A percentile compares a stretch with the other conserved stretches of the same genome.
Conservation (phyloP, 495 filamentous ascomycete species). For the Tetracladium marchalianum region DNA sequence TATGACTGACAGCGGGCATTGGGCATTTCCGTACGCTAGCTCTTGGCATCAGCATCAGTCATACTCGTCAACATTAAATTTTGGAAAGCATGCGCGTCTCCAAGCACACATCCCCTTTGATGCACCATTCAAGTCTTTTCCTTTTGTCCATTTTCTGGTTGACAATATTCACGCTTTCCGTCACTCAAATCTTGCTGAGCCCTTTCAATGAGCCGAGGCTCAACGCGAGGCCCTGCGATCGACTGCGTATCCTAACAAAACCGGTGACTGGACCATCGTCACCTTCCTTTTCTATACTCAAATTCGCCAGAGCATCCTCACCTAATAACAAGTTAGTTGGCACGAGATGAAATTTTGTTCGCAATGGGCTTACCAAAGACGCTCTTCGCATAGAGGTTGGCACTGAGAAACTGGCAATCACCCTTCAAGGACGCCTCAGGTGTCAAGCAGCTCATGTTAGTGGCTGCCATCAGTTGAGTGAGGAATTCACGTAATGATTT, state of each 20-base stretch:
- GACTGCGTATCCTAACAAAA: conserved; percentile 97
- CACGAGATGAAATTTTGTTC: neutral
- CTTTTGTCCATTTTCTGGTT: too few relatives aligned
- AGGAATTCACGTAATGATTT: conserved; percentile 89
- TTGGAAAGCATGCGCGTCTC: too few relatives aligned
- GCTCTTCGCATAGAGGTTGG: conserved; percentile 93
- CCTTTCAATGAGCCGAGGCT: conserved; percentile 94
- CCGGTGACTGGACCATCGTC: conserved; percentile 93
- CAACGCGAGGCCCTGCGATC: conserved; percentile 89
- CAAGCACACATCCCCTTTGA: too few relatives aligned
- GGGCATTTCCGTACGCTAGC: too few relatives aligned
- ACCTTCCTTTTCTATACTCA: conserved; percentile 96
- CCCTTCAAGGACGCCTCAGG: conserved; percentile 94
- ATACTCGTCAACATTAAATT: too few relatives aligned
- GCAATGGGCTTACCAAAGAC: conserved; percentile 78
- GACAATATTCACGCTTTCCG: neutral
- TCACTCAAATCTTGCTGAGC: conserved; percentile 65
- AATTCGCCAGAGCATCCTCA: conserved; percentile 95
- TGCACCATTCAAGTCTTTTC: too few relatives aligned
- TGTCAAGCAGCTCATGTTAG: conserved; percentile 97
- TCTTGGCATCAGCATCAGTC: too few relatives aligned
- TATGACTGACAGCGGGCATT: too few relatives aligned
- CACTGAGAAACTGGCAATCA: conserved; percentile 95
- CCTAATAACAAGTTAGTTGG: conserved; percentile 43
- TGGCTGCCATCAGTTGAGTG: conserved; percentile 89